phyloP scores from a whole-genome alignment of 2,329 filamentous ascomycete species.

The Alternaria arbusti region DNA sequence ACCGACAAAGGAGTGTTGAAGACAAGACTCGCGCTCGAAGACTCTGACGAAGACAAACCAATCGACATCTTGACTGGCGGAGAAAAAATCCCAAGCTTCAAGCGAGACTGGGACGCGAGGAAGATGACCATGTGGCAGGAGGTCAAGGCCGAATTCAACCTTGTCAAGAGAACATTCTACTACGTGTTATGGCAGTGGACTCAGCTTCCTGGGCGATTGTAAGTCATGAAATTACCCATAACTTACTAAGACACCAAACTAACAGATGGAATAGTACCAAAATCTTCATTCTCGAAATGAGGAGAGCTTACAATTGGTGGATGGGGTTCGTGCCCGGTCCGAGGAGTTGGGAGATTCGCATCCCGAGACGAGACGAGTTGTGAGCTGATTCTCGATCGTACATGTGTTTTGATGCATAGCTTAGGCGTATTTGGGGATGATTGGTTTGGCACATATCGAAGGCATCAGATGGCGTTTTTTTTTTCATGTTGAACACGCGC shows the following conservation, averaged over 20 bases:
- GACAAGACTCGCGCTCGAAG: conserved; percentile 35
- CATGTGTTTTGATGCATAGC: conserved; percentile 19
- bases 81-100: conserved; percentile 52
- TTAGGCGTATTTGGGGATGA: conserved; percentile 1
- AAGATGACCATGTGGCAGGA: conserved; percentile 61
- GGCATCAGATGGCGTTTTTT: background rate
- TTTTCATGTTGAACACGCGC: background rate
- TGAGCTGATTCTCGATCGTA: conserved; percentile 12
- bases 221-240: conserved; percentile 49
- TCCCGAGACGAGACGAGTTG: conserved; percentile 38
- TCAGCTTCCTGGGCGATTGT: conserved; percentile 71
- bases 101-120: conserved; percentile 48
- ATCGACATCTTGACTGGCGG: conserved; percentile 29
- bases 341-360: conserved; percentile 61
- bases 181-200: conserved; percentile 76
- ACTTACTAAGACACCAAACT: background rate
- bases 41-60: conserved; percentile 21
- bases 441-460: background rate
- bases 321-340: conserved; percentile 66
- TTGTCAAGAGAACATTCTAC: conserved; percentile 67
- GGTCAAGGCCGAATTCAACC: conserved; percentile 67
- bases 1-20: conserved; percentile 39
- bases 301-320: conserved; percentile 66
- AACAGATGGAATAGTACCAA: conserved; percentile 49
- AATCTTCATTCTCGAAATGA: conserved; percentile 61